Base-by-base conservation (phyloP, 1,284 basidiomycete species). In the Anthracocystis walkeri region DNA sequence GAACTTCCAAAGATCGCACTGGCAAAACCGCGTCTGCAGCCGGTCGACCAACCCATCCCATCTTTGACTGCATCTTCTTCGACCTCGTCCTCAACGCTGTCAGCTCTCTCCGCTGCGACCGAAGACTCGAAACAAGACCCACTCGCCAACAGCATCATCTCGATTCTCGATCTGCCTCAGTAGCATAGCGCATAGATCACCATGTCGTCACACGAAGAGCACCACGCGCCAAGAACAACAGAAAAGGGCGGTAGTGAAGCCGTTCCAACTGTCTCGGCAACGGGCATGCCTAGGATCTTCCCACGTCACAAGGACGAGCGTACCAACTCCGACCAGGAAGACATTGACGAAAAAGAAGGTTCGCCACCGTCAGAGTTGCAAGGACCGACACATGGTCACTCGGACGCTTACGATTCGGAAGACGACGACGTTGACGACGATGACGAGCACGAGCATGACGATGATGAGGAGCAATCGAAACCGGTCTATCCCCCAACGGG, bases 271-370 rank as follows among this genome's bases (percentile, higher is more conserved):
- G 78, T 70, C n/a, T 79, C 77, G 0, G 76, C 80, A 0, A 77
- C 76, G 3, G 80, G 80, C 4, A 80, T 80, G 74, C 80, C 80
- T 0, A 51, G 78, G 12, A 60, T 81, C 60, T 42, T 80, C 38
- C 69, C 66, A 1, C 60, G 80, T 6, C 68, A 75, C 42, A 74
- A 65, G 16, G 73, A 77, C 29, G 46, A 66, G 20, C 66, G 72
- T 3, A 31, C 52, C 8, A 20, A n/a, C 1, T 29, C 44, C 3
- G 60, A 66, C 16, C 62, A 73, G 38, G 60, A 58, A 6, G 25
- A 58, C 2, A 61, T 65, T 3, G 70, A 73, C 49, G 75, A 69
- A 18, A 69, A 77, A 45, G 60, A 77, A 4, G 64, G 63, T 3
- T 45, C 42, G 7, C 25, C 56, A 25, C 66, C 66, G 0, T 35